phyloP scores from a whole-genome alignment of 352 stramenopile species.

The Pythium phragmitis region DNA sequence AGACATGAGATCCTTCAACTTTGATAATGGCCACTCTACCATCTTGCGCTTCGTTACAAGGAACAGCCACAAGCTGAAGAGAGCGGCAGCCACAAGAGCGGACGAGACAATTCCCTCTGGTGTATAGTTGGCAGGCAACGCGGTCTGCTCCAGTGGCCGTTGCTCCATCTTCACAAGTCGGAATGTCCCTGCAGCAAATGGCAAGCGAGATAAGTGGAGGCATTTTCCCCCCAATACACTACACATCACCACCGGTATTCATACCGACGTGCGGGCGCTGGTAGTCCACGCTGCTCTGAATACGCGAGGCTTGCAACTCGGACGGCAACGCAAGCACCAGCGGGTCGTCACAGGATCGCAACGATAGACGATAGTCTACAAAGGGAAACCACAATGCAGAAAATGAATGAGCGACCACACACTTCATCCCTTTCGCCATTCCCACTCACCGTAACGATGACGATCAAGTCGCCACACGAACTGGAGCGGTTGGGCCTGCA shows the following conservation, averaged over 20 bases:
- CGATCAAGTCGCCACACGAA: constrained; percentile 15
- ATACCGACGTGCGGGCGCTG: constrained; percentile 13
- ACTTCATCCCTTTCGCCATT: too few relatives aligned
- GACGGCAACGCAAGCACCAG: constrained; percentile 10
- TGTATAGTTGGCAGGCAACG: not conserved
- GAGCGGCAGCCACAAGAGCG: not conserved
- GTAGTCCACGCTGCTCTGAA: not conserved
- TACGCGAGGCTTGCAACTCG: not conserved
- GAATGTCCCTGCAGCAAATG: not conserved
- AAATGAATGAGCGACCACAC: not conserved
- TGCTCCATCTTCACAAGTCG: not conserved
- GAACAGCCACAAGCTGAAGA: not conserved
- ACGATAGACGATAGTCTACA: constrained; percentile 13
- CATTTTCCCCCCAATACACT: not conserved
- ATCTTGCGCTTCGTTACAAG: not conserved
- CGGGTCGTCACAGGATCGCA: constrained; percentile 6
- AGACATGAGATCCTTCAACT: not conserved
- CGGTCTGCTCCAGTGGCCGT: not conserved
- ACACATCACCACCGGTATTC: not conserved
- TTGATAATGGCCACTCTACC: not conserved
- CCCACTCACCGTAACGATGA: constrained; percentile 9
- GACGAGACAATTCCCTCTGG: not conserved
- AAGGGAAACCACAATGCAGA: not conserved
- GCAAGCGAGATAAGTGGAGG: not conserved
- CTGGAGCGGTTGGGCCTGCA: constrained; percentile 5